These are phyloP conservation scores for Lupinus albus DNA, from an alignment of 306 rosid species.

Conservation along the genomic window DNA sequence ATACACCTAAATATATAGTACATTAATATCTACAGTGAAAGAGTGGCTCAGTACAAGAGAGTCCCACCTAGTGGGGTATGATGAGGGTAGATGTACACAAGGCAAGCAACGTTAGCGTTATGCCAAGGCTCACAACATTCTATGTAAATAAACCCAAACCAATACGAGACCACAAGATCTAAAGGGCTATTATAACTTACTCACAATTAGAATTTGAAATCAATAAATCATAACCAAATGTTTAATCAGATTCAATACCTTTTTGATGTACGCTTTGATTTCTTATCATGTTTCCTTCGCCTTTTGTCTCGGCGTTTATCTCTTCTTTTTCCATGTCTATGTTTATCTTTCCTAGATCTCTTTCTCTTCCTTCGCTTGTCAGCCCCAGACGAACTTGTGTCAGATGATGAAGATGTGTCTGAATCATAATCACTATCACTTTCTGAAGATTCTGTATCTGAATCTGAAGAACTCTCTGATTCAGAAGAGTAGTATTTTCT, in stretches of 20 bases:
- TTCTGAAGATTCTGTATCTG: slow-evolving; percentile 75
- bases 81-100: no score
- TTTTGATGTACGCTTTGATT: slow-evolving; percentile 69
- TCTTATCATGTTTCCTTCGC: slow-evolving; percentile 64
- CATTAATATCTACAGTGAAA: neutral
- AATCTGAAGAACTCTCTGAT: slow-evolving; percentile 78
- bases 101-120: no score
- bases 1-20: neutral
- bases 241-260: slow-evolving; percentile 50
- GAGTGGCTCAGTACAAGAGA: no score
- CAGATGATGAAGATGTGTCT: slow-evolving; percentile 68
- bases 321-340: slow-evolving; percentile 65
- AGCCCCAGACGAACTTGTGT: slow-evolving; percentile 76
- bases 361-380: slow-evolving; percentile 81
- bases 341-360: slow-evolving; percentile 72
- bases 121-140: no score
- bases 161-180: neutral
- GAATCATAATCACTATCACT: slow-evolving; percentile 85
- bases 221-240: neutral
- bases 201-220: neutral
- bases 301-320: slow-evolving; percentile 70
- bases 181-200: neutral
- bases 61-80: no score
- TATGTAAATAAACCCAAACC: neutral
- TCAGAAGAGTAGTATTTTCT: slow-evolving; percentile 67